phyloP scores from a whole-genome alignment of 805 yeast genomes.

The Saturnispora zaruensis region DNA sequence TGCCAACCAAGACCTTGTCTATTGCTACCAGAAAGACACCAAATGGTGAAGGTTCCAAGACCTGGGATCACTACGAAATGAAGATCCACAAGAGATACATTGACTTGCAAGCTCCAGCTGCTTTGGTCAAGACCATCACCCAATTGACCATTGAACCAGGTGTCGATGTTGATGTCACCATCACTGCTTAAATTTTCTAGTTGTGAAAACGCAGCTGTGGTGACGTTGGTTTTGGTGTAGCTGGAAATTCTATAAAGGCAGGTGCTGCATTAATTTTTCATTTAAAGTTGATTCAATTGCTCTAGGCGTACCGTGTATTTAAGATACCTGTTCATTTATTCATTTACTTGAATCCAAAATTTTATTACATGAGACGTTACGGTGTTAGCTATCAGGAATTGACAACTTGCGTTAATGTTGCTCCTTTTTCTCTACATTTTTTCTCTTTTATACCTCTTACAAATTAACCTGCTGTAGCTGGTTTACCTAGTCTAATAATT shows the following conservation, averaged over 20 bases:
- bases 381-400: conserved; percentile 54
- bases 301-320: conserved; percentile 55
- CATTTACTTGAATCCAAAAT: conserved; percentile 6
- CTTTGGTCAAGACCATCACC: conserved; percentile 88
- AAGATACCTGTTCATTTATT: conserved; percentile 21
- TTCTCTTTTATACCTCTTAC: not conserved
- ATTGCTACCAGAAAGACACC: conserved; percentile 99
- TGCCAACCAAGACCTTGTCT: conserved; percentile 98
- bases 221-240: not conserved
- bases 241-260: not conserved
- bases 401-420: not conserved
- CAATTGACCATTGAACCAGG: conserved; percentile 98
- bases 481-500: not conserved
- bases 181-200: conserved; percentile 56
- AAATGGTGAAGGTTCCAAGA: conserved; percentile 99
- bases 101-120: conserved; percentile 95
- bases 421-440: not conserved
- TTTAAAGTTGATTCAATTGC: conserved; percentile 23
- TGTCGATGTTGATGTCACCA: conserved; percentile 94
- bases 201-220: not conserved
- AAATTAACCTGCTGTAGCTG: not conserved
- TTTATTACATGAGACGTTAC: conserved; percentile 41
- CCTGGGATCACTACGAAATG: conserved; percentile 99
- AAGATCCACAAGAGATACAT: conserved; percentile 99
- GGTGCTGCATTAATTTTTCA: not conserved